A percentile compares a stretch with the other conserved stretches of the same genome.
phyloP scores from a whole-genome alignment of 306 rosid species.

The Cicer chorassanicum region DNA sequence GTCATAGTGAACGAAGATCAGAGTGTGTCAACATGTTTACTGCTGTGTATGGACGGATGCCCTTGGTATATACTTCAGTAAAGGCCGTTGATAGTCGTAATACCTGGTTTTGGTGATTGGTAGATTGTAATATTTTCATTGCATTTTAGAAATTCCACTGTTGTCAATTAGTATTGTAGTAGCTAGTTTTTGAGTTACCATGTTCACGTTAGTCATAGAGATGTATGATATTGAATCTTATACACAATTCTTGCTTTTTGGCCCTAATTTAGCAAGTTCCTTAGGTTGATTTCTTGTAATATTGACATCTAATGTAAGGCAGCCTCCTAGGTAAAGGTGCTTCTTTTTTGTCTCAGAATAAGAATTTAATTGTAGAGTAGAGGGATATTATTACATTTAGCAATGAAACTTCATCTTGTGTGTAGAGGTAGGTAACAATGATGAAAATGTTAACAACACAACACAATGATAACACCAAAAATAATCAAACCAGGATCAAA shows the following conservation, averaged over 20 bases:
- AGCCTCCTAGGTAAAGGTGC: constrained; percentile 41
- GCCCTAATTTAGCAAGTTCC: constrained; percentile 46
- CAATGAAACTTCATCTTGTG: neutral
- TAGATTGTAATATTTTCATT: constrained; percentile 36
- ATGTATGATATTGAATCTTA: constrained; percentile 51
- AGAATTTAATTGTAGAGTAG: constrained; percentile 47
- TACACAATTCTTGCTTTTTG: constrained; percentile 44
- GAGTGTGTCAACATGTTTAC: constrained; percentile 76
- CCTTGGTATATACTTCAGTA: constrained; percentile 71
- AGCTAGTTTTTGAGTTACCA: constrained; percentile 44
- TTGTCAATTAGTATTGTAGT: constrained; percentile 33
- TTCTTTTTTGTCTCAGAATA: constrained; percentile 36
- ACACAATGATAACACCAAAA: too few species aligned
- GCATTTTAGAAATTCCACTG: constrained; percentile 46
- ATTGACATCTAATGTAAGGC: constrained; percentile 50
- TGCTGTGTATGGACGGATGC: constrained; percentile 72
- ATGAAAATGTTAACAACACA: neutral
- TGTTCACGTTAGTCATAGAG: constrained; percentile 45
- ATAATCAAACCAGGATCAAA: neutral
- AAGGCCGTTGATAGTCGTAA: constrained; percentile 91
- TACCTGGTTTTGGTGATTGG: constrained; percentile 82
- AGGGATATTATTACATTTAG: constrained; percentile 29
- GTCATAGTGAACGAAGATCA: constrained; percentile 80
- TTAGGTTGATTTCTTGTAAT: constrained; percentile 59
- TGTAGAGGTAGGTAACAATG: neutral